These are phyloP conservation scores for Vicia sativa DNA, from an alignment of 306 rosid species.

Conservation along the genomic window DNA sequence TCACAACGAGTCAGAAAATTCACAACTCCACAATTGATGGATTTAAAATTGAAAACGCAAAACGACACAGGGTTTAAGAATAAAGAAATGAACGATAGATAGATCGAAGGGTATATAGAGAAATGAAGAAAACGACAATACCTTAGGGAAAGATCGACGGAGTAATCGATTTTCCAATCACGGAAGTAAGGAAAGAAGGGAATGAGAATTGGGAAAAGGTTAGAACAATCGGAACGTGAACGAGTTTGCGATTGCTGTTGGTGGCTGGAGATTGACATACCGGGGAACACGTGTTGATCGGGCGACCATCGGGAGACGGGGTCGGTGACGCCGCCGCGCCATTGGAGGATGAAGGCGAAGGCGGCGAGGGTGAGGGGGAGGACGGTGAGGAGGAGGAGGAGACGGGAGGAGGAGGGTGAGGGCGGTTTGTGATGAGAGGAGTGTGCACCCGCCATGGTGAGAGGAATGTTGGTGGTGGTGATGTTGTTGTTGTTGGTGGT, in stretches of 20 bases:
- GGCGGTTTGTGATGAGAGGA: slow-evolving; percentile 42
- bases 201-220: slow-evolving; percentile 32
- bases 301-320: slow-evolving; percentile 79
- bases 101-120: no score
- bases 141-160: slow-evolving; percentile 82
- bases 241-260: slow-evolving; percentile 1
- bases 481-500: background rate
- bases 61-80: slow-evolving; percentile 9
- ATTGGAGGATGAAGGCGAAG: slow-evolving; percentile 86
- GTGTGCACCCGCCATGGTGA: slow-evolving; percentile 70
- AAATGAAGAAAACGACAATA: slow-evolving; percentile 21
- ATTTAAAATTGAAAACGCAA: background rate
- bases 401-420: slow-evolving; percentile 49
- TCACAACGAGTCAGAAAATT: background rate
- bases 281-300: slow-evolving; percentile 68
- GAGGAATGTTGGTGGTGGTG: slow-evolving; percentile 11
- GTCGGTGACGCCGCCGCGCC: slow-evolving; percentile 90
- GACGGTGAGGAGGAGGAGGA: slow-evolving; percentile 63
- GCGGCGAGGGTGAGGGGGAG: slow-evolving; percentile 74
- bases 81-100: background rate
- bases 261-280: slow-evolving; percentile 53
- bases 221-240: slow-evolving; percentile 53
- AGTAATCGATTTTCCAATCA: slow-evolving; percentile 64
- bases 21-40: background rate
- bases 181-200: slow-evolving; percentile 69